These are phyloP conservation scores for Linderina pennispora DNA, from an alignment of 192 early-diverging fungal species.

Conservation along the genomic window DNA sequence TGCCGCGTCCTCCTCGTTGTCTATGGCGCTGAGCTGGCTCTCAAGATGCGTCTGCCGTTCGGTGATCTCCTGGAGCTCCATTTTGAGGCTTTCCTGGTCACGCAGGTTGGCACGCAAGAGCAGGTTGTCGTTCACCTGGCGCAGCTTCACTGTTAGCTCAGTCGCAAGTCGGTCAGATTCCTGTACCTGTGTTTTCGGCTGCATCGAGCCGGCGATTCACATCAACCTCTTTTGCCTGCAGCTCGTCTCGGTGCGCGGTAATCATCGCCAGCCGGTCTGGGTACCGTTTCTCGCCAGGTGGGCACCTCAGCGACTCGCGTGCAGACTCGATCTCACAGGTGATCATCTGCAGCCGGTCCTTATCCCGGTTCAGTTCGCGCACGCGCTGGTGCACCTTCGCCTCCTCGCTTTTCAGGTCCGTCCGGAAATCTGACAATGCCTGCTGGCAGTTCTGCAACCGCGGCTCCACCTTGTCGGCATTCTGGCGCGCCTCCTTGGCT, in stretches of 20 bases:
- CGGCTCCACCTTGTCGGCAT: conserved; percentile 17
- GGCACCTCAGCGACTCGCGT: conserved; percentile 15
- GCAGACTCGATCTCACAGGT: conserved; percentile 22
- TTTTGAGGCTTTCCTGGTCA: conserved; percentile 37
- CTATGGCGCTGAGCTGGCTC: conserved; percentile 23
- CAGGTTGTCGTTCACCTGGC: conserved; percentile 35
- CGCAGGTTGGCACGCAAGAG: conserved; percentile 14
- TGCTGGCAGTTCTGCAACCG: conserved; percentile 15
- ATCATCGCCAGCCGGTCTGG: conserved; percentile 25
- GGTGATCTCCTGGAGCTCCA: conserved; percentile 28
- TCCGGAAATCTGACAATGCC: conserved; percentile 26
- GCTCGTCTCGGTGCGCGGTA: conserved; percentile 17
- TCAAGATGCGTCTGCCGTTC: conserved; percentile 22
- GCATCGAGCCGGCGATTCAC: too few relatives aligned
- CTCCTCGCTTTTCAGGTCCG: conserved; percentile 15
- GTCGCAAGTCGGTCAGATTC: conserved; percentile 38
- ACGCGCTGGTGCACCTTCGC: conserved; percentile 18
- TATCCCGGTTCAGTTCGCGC: conserved; percentile 20
- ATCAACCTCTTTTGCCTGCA: too few relatives aligned
- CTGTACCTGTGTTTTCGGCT: too few relatives aligned
- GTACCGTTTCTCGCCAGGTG: conserved; percentile 11
- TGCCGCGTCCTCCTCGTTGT: conserved; percentile 9
- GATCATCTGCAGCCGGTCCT: conserved; percentile 32
- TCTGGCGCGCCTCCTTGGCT: conserved; percentile 5
- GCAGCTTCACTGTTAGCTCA: conserved; percentile 33